Percentiles rank a stretch among this genome's conserved stretches.
phyloP scores from a whole-genome alignment of 2,329 filamentous ascomycete species.

The Aspergillus texensis region DNA sequence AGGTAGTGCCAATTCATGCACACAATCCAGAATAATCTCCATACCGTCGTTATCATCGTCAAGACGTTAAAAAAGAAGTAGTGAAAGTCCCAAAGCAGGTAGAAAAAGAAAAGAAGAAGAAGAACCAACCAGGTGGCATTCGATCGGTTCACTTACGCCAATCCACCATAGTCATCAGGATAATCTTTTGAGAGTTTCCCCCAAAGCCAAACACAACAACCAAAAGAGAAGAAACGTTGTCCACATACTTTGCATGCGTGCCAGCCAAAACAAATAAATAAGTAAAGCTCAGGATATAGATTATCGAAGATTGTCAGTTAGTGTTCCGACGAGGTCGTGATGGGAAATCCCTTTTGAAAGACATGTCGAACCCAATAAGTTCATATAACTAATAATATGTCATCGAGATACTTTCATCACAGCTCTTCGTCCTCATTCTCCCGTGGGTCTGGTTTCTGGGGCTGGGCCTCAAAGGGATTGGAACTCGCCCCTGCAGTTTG shows the following conservation, averaged over 20 bases:
- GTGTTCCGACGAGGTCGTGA: background rate
- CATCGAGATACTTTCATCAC: conserved; percentile 17
- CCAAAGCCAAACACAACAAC: background rate
- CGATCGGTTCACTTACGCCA: conserved; percentile 22
- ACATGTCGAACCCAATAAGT: background rate
- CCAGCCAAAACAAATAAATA: background rate
- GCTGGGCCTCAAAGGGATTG: conserved; percentile 22
- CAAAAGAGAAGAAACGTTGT: background rate
- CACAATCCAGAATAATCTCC: background rate
- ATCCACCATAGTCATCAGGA: conserved; percentile 19
- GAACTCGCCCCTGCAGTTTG: conserved; percentile 14
- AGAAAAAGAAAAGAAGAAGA: conserved; percentile 10
- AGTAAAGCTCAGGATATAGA: background rate
- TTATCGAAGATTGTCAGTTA: background rate
- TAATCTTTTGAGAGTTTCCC: conserved; percentile 10
- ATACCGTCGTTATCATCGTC: conserved; percentile 2
- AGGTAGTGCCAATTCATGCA: background rate
- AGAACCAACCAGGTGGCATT: conserved; percentile 2
- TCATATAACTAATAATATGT: conserved; percentile 1
- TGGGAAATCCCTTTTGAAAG: background rate
- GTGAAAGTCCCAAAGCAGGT: conserved; percentile 11
- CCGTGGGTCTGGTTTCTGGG: conserved; percentile 17
- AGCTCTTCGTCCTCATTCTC: conserved; percentile 35
- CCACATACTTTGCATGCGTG: background rate
- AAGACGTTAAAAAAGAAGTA: conserved; percentile 9